Evolutionary conservation across 2,329 filamentous ascomycete species (phyloP).

Genomic region (Didymella lethalis): DNA sequence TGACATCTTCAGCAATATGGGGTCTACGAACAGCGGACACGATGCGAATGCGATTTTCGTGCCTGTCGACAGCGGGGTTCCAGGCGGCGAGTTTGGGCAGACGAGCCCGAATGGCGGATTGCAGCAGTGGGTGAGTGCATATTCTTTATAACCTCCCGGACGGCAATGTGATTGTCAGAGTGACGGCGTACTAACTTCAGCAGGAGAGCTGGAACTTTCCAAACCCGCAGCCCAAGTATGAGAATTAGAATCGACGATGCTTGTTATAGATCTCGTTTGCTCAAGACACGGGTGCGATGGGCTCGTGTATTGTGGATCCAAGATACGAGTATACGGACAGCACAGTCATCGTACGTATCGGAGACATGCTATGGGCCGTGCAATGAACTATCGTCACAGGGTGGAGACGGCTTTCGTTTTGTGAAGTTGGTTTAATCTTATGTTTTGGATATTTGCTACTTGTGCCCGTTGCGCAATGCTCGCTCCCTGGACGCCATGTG

Average conservation of each 20-base stretch:
- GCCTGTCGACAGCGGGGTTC: constrained; percentile 39
- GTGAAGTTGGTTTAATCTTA: constrained; percentile 4
- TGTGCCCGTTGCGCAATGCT: constrained; percentile 13
- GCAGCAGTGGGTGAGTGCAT: constrained; percentile 43
- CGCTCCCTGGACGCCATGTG: constrained; percentile 17
- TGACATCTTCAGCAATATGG: constrained; percentile 19
- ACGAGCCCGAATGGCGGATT: constrained; percentile 39
- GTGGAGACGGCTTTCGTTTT: background rate
- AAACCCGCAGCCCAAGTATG: constrained; percentile 29
- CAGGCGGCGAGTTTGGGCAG: constrained; percentile 31
- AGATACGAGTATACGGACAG: constrained; percentile 11
- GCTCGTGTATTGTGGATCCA: constrained; percentile 7
- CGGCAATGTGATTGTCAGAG: background rate
- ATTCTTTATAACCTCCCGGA: too few species aligned
- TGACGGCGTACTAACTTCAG: background rate
- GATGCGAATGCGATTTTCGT: constrained; percentile 49
- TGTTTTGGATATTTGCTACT: constrained; percentile 9
- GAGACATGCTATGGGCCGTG: background rate
- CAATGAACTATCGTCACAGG: constrained; percentile 1
- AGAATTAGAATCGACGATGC: constrained; percentile 19
- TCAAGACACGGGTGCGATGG: constrained; percentile 8
- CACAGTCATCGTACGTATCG: background rate
- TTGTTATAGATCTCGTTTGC: constrained; percentile 16
- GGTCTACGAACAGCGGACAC: constrained; percentile 7
- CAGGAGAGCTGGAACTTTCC: constrained; percentile 44